Evolutionary conservation across 148 eudicot species (phyloP).

Genomic region (Beta vulgaris): DNA sequence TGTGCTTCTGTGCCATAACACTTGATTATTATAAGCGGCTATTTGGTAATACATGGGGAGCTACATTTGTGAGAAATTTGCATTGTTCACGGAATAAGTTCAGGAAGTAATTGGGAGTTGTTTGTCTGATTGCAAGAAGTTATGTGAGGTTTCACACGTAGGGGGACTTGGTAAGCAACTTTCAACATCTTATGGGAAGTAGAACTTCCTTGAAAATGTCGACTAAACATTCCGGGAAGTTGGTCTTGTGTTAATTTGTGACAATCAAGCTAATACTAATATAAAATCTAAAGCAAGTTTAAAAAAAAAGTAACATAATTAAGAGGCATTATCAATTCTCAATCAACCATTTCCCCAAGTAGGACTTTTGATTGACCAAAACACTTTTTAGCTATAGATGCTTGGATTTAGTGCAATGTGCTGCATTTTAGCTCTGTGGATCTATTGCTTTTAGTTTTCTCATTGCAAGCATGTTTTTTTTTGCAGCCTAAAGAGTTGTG

Average conservation of each 20-base stretch:
- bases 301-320: background rate
- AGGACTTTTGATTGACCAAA: no score
- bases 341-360: background rate
- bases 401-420: background rate
- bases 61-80: background rate
- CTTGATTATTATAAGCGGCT: background rate
- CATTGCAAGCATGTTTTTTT: slow-evolving; percentile 11
- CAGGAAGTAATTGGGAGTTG: background rate
- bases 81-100: background rate
- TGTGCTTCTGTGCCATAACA: background rate
- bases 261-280: background rate
- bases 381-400: background rate
- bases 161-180: background rate
- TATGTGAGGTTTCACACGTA: background rate
- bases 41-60: background rate
- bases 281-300: background rate
- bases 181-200: background rate
- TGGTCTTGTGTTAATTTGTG: background rate
- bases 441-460: background rate
- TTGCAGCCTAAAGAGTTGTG: slow-evolving; percentile 72
- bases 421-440: background rate
- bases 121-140: background rate
- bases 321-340: background rate
- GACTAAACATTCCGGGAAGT: background rate
- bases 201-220: background rate